These are phyloP conservation scores for Grammothele lineata DNA, from an alignment of 768 basidiomycete species.

Conservation along the genomic window DNA sequence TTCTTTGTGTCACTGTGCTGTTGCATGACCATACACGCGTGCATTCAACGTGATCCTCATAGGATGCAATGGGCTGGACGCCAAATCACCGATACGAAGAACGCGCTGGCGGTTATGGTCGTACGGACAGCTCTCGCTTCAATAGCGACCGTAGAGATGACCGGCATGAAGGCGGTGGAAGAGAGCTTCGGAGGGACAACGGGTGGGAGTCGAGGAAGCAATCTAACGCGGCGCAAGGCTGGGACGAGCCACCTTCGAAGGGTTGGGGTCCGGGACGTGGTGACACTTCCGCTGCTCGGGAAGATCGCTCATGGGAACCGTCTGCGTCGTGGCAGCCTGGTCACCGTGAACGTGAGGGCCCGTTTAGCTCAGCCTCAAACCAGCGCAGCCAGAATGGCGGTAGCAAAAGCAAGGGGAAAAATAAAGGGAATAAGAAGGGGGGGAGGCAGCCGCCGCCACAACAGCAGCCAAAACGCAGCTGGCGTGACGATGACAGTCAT, in stretches of 20 bases:
- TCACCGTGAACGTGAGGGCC: conserved; percentile 31
- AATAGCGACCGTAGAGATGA: conserved; percentile 44
- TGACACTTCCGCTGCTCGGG: conserved; percentile 14
- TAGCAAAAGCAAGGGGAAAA: conserved; percentile 31
- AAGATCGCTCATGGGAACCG: conserved; percentile 25
- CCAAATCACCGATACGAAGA: conserved; percentile 10
- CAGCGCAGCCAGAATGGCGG: conserved; percentile 20
- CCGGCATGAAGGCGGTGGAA: conserved; percentile 33
- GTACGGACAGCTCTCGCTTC: conserved; percentile 5
- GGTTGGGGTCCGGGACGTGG: conserved; percentile 8
- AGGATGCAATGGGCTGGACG: conserved; percentile 10
- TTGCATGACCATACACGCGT: no score
- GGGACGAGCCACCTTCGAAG: conserved; percentile 20
- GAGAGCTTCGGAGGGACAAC: conserved; percentile 32
- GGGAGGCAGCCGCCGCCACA: conserved; percentile 28
- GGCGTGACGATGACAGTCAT: conserved; percentile 56
- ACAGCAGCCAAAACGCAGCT: conserved; percentile 36
- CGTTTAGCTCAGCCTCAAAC: conserved; percentile 11
- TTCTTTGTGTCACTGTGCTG: neutral
- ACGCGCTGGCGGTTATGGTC: conserved; percentile 10
- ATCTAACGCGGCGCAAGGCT: conserved; percentile 5
- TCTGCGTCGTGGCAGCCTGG: conserved; percentile 30
- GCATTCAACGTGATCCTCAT: conserved; percentile 6
- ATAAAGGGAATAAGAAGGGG: conserved; percentile 33
- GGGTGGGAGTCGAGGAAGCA: conserved; percentile 25